phyloP scores from a whole-genome alignment of 768 basidiomycete species.

The Lenzites betulinus region DNA sequence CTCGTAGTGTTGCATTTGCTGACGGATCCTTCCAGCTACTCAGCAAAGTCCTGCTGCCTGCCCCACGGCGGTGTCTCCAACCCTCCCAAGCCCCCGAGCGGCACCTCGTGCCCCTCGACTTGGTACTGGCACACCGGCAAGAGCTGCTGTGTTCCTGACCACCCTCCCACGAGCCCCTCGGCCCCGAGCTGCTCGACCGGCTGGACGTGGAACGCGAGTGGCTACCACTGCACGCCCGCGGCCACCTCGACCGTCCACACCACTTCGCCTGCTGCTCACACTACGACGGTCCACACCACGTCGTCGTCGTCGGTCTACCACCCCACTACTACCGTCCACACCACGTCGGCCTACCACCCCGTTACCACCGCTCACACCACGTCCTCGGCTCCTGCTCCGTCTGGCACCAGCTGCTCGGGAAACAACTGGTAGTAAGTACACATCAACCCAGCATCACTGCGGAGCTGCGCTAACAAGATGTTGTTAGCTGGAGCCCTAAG shows the following conservation, averaged over 20 bases:
- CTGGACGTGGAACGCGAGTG: slow-evolving; percentile 30
- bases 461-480: background rate
- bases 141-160: slow-evolving; percentile 54
- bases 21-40: slow-evolving; percentile 29
- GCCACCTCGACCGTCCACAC: background rate
- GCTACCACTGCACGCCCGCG: slow-evolving; percentile 9
- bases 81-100: slow-evolving; percentile 48
- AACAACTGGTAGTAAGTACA: slow-evolving; percentile 14
- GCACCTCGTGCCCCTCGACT: slow-evolving; percentile 46
- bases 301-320: background rate
- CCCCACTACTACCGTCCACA: slow-evolving; percentile 14
- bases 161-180: slow-evolving; percentile 40
- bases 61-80: slow-evolving; percentile 43
- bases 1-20: background rate
- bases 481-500: slow-evolving; percentile 33
- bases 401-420: slow-evolving; percentile 7
- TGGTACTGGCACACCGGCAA: slow-evolving; percentile 52
- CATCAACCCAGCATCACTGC: background rate
- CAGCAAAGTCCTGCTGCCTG: slow-evolving; percentile 44
- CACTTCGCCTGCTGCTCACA: slow-evolving; percentile 26
- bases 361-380: background rate
- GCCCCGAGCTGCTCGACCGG: slow-evolving; percentile 45
- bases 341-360: background rate
- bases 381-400: background rate
- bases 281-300: slow-evolving; percentile 14